phyloP scores from a whole-genome alignment of 2,329 filamentous ascomycete species.

The Exophiala sideris region DNA sequence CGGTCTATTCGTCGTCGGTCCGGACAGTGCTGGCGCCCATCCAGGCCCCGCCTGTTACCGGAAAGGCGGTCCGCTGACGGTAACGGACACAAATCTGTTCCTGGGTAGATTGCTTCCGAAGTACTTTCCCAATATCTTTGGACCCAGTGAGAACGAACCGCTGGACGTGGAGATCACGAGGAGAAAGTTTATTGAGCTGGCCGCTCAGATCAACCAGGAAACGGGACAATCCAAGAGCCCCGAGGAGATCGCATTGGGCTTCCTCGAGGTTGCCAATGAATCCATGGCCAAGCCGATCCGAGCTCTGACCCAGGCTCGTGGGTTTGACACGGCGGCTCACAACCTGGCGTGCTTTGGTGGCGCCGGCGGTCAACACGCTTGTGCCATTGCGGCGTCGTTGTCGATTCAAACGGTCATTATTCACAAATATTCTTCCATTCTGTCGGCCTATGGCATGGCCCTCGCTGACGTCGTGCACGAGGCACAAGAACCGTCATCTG shows the following conservation, averaged over 20 bases:
- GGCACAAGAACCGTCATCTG: constrained; percentile 15
- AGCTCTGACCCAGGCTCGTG: constrained; percentile 30
- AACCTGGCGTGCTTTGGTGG: constrained; percentile 34
- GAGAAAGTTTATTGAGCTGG: constrained; percentile 43
- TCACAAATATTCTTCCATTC: constrained; percentile 41
- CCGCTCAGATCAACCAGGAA: constrained; percentile 41
- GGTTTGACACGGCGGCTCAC: constrained; percentile 30
- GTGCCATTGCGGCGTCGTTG: constrained; percentile 40
- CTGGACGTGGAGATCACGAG: constrained; percentile 43
- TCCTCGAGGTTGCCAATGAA: constrained; percentile 42
- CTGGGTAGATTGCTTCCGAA: constrained; percentile 66
- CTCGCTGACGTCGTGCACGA: constrained; percentile 35
- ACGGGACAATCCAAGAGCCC: constrained; percentile 30
- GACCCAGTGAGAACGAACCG: constrained; percentile 73
- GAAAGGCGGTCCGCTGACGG: constrained; percentile 81
- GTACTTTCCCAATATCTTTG: constrained; percentile 92
- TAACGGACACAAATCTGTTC: constrained; percentile 90
- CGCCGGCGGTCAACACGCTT: constrained; percentile 41
- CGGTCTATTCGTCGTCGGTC: constrained; percentile 83
- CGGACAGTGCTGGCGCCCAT: constrained; percentile 83
- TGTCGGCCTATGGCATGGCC: constrained; percentile 46
- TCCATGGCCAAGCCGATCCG: constrained; percentile 38
- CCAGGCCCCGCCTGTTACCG: constrained; percentile 88
- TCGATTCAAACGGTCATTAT: constrained; percentile 43
- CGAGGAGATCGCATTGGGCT: constrained; percentile 41